Conservation (phyloP, 2,329 filamentous ascomycete species). For the Ascochyta rabiei region DNA sequence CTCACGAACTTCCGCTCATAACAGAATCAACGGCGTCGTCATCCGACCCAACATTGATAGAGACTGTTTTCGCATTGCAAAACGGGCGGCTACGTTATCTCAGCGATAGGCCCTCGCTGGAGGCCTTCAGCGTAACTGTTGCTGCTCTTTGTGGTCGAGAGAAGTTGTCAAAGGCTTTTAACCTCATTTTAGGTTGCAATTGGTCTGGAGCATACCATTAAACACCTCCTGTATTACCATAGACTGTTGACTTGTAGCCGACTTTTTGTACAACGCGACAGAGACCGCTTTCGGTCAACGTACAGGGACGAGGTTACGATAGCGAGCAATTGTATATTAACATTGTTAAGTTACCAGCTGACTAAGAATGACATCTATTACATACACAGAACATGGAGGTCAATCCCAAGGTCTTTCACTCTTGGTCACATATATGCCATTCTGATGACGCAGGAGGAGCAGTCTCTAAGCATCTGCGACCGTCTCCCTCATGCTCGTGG, state of each 20-base stretch:
- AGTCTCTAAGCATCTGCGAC: constrained; percentile 1
- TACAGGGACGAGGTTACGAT: background rate
- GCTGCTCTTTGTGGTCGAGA: no score
- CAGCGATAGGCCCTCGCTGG: no score
- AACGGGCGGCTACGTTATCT: no score
- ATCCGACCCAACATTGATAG: background rate
- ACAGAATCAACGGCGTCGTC: background rate
- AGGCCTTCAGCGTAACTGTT: no score
- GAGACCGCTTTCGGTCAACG: background rate
- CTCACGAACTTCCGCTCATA: constrained; percentile 1
- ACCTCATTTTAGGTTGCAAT: no score
- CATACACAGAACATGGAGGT: background rate
- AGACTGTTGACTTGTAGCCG: no score
- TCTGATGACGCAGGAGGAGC: background rate
- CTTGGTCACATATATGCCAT: no score
- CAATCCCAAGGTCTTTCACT: background rate
- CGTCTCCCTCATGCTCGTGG: constrained; percentile 9
- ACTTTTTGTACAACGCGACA: background rate
- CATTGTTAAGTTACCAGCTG: background rate
- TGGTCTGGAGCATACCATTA: no score
- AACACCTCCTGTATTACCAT: no score
- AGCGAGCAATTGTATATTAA: background rate
- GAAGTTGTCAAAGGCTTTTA: no score
- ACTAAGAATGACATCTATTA: constrained; percentile 1
- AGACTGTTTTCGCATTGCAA: no score